Conservation (phyloP, 164 flowering plant species). For the Vitis riparia region DNA sequence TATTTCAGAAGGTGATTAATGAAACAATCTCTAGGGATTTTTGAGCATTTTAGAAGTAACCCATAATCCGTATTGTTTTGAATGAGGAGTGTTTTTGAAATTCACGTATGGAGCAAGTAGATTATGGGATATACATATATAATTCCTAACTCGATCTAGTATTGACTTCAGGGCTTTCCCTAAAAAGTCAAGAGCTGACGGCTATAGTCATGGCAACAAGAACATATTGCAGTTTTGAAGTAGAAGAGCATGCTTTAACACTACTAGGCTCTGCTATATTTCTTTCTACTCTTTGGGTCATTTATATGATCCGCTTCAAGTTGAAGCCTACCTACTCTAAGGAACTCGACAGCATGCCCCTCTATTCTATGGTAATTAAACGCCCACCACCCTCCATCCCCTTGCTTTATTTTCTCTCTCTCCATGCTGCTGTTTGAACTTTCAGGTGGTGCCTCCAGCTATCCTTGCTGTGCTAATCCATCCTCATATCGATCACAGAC, state of each 20-base stretch:
- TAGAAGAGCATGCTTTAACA: slow-evolving; percentile 58
- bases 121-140: too few species aligned
- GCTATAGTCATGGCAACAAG: slow-evolving; percentile 55
- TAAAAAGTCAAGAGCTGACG: slow-evolving; percentile 54
- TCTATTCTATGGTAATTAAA: slow-evolving; percentile 38
- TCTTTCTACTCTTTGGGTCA: slow-evolving; percentile 56
- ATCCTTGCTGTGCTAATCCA: slow-evolving; percentile 8
- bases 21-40: too few species aligned
- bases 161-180: slow-evolving; percentile 41
- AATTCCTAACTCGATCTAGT: too few species aligned
- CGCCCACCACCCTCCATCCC: not conserved
- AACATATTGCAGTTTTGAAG: slow-evolving; percentile 52
- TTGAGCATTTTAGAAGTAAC: too few species aligned
- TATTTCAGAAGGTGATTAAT: too few species aligned
- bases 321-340: slow-evolving; percentile 46
- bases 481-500: not conserved
- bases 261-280: slow-evolving; percentile 51
- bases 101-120: too few species aligned
- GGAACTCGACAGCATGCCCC: slow-evolving; percentile 50
- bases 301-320: slow-evolving; percentile 60
- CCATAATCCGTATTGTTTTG: too few species aligned
- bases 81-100: too few species aligned
- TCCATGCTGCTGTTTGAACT: not conserved
- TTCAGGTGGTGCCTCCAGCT: slow-evolving; percentile 10
- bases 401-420: too few species aligned